Evolutionary conservation across 257 asterid species (phyloP), one percentile per base, ranked within the genome.

Genomic region (Vinca minor): DNA sequence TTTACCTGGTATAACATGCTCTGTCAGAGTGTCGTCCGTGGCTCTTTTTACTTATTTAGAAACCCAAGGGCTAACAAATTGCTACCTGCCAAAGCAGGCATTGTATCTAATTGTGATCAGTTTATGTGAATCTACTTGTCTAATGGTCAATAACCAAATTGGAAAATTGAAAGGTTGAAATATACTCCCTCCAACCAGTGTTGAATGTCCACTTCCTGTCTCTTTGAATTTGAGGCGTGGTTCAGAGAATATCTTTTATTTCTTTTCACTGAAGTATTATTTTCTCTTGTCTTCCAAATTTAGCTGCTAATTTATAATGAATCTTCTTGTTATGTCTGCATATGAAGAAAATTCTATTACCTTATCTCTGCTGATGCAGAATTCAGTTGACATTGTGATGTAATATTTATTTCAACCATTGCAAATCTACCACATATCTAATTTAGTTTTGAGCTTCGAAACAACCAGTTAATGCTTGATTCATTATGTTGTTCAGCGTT

Each of bases 401-500:
- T 20, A 21, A 50, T 36, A 1, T 25, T 66, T 66, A 29, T 20
- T 49, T 15, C 3, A 8, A 35, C n/a, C 17, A 8, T 21, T 48
- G 36, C 12, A 21, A 23, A 46, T 41, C 20, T 17, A 28, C 55
- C 31, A 28, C 44, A 10, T 63, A 47, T 18, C 53, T 11, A 4
- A 36, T 35, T 14, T 59, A 1, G 34, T 45, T 57, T 23, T 66
- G 36, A 28, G 74, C 62, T 73, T 17, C 74, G 67, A 62, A 67
- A 46, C 69, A 34, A 57, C 63, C 48, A 63, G 68, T 61, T 62
- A 34, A 62, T 73, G 36, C 13, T 26, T 69, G 57, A 63, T 66
- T 55, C 42, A 64, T 67, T 62, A 53, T 77, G 77, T 42, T 50
- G 36, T 71, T 64, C 86, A 93, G 99, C 89, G 97, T 35, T 74